phyloP scores from a whole-genome alignment of 2,329 filamentous ascomycete species.

The Zymoseptoria crescenta region DNA sequence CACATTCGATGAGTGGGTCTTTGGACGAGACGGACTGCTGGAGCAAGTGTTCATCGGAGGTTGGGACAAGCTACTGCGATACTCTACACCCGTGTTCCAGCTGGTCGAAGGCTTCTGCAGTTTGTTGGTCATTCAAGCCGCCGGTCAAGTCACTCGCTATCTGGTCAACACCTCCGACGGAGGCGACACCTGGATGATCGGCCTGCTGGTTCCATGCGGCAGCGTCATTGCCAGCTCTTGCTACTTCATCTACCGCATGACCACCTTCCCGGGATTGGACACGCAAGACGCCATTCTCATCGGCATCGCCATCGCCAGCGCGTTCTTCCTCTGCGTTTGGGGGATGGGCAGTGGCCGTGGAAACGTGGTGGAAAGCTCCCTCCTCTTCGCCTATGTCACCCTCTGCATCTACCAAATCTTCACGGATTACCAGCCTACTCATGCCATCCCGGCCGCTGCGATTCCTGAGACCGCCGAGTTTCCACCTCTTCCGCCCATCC shows the following conservation, averaged over 20 bases:
- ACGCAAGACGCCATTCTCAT: constrained; percentile 90
- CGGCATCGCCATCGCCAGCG: constrained; percentile 84
- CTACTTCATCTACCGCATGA: constrained; percentile 94
- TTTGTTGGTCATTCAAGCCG: constrained; percentile 86
- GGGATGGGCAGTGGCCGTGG: constrained; percentile 90
- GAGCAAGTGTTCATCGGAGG: constrained; percentile 72
- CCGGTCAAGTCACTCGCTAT: constrained; percentile 89
- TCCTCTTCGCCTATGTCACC: constrained; percentile 96
- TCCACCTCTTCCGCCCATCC: constrained; percentile 89
- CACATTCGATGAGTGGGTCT: constrained; percentile 75
- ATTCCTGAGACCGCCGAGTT: constrained; percentile 63
- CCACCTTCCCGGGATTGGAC: constrained; percentile 85
- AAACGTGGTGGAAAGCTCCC: constrained; percentile 88
- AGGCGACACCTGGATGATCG: constrained; percentile 95
- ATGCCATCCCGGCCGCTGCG: constrained; percentile 38
- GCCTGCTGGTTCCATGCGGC: constrained; percentile 76
- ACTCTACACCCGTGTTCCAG: constrained; percentile 91
- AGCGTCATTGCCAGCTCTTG: constrained; percentile 88
- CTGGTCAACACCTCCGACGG: constrained; percentile 80
- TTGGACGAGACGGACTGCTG: constrained; percentile 75
- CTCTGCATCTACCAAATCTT: constrained; percentile 99
- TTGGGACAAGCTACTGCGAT: constrained; percentile 83
- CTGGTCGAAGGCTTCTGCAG: constrained; percentile 94
- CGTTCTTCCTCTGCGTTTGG: constrained; percentile 85
- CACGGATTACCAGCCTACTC: constrained; percentile 86